Base-by-base conservation (phyloP, 768 basidiomycete species). In the Lentinula sp. region DNA sequence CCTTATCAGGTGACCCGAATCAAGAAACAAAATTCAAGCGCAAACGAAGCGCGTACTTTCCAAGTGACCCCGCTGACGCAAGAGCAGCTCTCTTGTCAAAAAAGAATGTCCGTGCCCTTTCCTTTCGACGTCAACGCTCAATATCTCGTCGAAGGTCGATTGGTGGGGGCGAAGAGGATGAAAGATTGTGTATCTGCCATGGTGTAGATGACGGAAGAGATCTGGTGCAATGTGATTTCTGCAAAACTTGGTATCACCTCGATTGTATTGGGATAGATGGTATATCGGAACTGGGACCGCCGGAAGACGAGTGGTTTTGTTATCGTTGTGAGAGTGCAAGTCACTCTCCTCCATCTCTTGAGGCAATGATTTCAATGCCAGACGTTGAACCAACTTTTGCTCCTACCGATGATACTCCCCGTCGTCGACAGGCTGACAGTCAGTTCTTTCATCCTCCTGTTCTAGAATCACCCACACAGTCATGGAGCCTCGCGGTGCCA, bases 221-320 rank as follows among this genome's bases (percentile, higher is more conserved):
- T 61, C 78, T 90, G 50, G 92, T 93, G 35, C 91, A 92, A 66
- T 94, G 91, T 65, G 91, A 93, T 66, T 78, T 79, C 4, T 94
- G 91, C 70, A 77, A 83, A 68, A 85, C 78, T 15, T 94, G 91
- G 91, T 93, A 88, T 68, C 91, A 94, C 71, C 78, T 91, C 35
- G 74, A 83, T 48, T 94, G 91, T 71, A 85, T 93, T 40, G 91
- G 89, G 56, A 88, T 93, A 65, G 74, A 73, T 56, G 79, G 77
- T 65, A 79, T 84, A 37, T 72, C 79, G 10, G 85, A 91, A 56
- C 76, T 93, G 15, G 91, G 89, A 6, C 80, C 73, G 53, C 89
- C 90, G 67, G 88, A 91, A 65, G 89, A 91, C 65, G 84, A 84
- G 1, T 94, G 91, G 91, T 93, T 80, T 70, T 88, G 90, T 71